phyloP scores from a whole-genome alignment of 176 grass and related monocot genomes.

The Paspalum vaginatum region DNA sequence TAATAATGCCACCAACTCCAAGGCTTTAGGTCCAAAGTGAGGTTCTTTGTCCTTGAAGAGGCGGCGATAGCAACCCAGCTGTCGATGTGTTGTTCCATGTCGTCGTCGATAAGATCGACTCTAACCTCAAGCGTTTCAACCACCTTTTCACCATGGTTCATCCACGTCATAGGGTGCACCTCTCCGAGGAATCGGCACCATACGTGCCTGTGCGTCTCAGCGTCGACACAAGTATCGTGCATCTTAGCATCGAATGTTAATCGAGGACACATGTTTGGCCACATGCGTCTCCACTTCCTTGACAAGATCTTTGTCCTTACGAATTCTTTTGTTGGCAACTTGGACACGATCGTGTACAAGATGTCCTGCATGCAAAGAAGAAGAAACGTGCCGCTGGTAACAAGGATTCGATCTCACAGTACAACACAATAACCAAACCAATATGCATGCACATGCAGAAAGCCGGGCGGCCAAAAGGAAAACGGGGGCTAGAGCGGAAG shows the following conservation, averaged over 20 bases:
- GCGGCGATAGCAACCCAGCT: neutral
- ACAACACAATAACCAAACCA: no score
- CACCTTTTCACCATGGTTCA: neutral
- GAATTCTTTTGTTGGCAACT: neutral
- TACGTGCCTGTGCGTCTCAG: no score
- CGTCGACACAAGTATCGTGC: no score
- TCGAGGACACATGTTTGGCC: neutral
- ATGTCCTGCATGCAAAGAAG: neutral
- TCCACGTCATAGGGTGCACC: no score
- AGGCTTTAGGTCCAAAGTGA: neutral
- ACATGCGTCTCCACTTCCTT: neutral
- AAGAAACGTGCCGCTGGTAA: no score
- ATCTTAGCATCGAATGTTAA: neutral
- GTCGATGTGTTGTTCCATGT: neutral
- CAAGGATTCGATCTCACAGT: no score
- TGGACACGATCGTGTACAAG: neutral
- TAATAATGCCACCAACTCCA: no score
- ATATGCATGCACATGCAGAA: no score
- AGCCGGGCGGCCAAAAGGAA: no score
- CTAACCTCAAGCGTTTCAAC: neutral
- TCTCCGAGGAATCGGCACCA: no score
- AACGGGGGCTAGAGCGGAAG: no score
- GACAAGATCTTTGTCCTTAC: neutral
- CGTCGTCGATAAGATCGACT: neutral
- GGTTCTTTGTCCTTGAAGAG: neutral